These are phyloP conservation scores for Gryganskiella cystojenkinii DNA, from an alignment of 192 early-diverging fungal genomes.

Conservation along the genomic window DNA sequence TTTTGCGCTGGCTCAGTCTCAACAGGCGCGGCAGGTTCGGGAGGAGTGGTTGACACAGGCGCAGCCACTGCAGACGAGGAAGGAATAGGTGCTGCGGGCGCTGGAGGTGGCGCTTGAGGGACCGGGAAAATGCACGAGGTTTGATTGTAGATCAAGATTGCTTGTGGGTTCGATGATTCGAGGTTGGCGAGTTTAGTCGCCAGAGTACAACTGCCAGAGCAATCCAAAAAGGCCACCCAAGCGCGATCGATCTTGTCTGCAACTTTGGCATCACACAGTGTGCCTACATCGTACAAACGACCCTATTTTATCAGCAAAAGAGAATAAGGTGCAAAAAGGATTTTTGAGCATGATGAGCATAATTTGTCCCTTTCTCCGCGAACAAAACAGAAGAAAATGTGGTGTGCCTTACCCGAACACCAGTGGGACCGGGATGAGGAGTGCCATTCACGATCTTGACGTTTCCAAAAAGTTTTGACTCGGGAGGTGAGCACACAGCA, in stretches of 20 bases:
- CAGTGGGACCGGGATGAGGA: slow-evolving; percentile 24
- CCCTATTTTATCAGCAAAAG: slow-evolving; percentile 8
- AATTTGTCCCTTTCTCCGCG: background rate
- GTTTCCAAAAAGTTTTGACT: slow-evolving; percentile 38
- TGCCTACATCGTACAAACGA: slow-evolving; percentile 43
- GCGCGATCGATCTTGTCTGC: slow-evolving; percentile 35
- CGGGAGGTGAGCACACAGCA: slow-evolving; percentile 17
- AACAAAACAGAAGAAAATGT: background rate
- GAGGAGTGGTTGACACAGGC: background rate
- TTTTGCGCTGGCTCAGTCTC: background rate
- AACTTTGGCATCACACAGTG: slow-evolving; percentile 20
- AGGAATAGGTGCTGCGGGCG: background rate
- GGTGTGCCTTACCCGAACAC: slow-evolving; percentile 20
- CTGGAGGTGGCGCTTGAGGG: background rate
- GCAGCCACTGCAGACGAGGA: background rate
- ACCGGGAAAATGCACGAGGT: slow-evolving; percentile 14
- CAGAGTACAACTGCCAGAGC: slow-evolving; percentile 21
- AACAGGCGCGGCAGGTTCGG: background rate
- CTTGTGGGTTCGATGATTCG: slow-evolving; percentile 37
- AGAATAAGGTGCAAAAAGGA: background rate
- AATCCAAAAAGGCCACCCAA: slow-evolving; percentile 42
- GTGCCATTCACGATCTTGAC: slow-evolving; percentile 31
- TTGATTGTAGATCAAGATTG: slow-evolving; percentile 40
- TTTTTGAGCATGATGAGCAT: background rate
- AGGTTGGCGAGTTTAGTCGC: slow-evolving; percentile 35